A percentile compares a stretch with the other conserved stretches of the same genome.
Evolutionary conservation across 208 protist species (phyloP).

Genomic region (Porcisia hertigi): DNA sequence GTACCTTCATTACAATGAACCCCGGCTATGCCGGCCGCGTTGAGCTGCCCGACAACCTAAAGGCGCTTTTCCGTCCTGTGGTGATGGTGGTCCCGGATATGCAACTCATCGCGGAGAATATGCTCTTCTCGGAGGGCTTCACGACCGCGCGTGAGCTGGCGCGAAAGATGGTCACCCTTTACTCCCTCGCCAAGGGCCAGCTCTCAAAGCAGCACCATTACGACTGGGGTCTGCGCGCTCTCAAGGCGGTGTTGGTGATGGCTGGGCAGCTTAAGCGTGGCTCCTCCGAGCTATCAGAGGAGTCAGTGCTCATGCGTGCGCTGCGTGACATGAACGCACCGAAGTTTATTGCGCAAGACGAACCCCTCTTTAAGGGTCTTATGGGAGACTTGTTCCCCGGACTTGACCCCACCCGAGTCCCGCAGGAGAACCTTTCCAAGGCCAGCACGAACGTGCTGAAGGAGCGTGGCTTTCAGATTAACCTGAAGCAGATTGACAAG

Average conservation of each 20-base stretch:
- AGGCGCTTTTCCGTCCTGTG: constrained; percentile 98
- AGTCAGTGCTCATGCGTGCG: constrained; percentile 98
- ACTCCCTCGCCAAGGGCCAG: constrained; percentile 97
- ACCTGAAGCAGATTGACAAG: constrained; percentile 97
- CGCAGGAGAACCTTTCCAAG: constrained; percentile 94
- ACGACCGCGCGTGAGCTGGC: constrained; percentile 94
- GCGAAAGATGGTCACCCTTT: constrained; percentile 99
- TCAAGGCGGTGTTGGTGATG: constrained; percentile 99
- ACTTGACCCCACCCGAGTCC: constrained; percentile 94
- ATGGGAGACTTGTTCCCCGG: constrained; percentile 98
- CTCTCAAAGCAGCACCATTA: constrained; percentile 99
- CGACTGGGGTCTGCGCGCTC: constrained; percentile 98
- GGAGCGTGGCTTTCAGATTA: constrained; percentile 78
- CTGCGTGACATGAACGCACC: constrained; percentile 99
- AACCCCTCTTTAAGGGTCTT: constrained; percentile 98
- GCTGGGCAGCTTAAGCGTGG: constrained; percentile 98
- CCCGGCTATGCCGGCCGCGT: constrained; percentile 99
- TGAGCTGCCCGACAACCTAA: constrained; percentile 99
- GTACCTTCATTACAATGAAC: constrained; percentile 99
- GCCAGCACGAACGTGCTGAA: constrained; percentile 90
- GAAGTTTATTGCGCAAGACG: constrained; percentile 99
- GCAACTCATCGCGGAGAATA: constrained; percentile 99
- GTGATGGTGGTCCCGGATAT: constrained; percentile 99
- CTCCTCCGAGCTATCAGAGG: constrained; percentile 93
- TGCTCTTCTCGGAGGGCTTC: constrained; percentile 99